phyloP scores from a whole-genome alignment of 768 basidiomycete genomes.

The Calvatia gigantea region DNA sequence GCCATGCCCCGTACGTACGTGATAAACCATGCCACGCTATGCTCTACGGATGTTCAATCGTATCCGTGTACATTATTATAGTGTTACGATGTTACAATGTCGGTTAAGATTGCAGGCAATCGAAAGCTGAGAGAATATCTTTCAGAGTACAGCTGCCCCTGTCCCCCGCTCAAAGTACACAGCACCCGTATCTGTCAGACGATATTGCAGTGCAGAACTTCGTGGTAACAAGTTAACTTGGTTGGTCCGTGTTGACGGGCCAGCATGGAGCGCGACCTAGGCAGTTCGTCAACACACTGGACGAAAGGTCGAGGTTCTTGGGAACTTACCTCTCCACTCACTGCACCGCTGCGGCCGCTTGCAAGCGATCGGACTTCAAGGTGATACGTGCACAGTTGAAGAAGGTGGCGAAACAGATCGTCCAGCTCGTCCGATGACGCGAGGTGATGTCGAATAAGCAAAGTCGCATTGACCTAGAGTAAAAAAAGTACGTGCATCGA shows the following conservation, averaged over 20 bases:
- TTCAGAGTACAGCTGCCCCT: slow-evolving; percentile 58
- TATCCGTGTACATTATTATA: slow-evolving; percentile 5
- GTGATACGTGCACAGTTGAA: slow-evolving; percentile 66
- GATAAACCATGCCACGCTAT: slow-evolving; percentile 3
- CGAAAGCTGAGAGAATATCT: background rate
- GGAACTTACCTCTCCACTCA: slow-evolving; percentile 67
- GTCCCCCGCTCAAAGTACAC: slow-evolving; percentile 75
- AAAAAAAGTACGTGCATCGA: background rate
- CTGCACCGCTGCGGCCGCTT: slow-evolving; percentile 73
- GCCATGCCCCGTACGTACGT: slow-evolving; percentile 7
- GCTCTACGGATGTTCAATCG: slow-evolving; percentile 1
- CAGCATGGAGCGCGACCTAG: slow-evolving; percentile 62
- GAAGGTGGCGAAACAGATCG: slow-evolving; percentile 52
- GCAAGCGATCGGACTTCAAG: slow-evolving; percentile 68
- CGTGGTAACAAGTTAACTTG: slow-evolving; percentile 45
- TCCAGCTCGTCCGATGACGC: slow-evolving; percentile 54
- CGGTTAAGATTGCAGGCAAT: background rate
- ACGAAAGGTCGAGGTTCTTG: background rate
- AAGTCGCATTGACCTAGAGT: slow-evolving; percentile 44
- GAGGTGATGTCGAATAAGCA: slow-evolving; percentile 66
- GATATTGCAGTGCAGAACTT: slow-evolving; percentile 62
- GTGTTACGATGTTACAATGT: background rate
- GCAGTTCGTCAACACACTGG: background rate
- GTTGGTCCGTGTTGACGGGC: slow-evolving; percentile 32
- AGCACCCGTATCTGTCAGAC: slow-evolving; percentile 60